Percentiles rank a stretch among this genome's conserved stretches.
Evolutionary conservation across 2,329 filamentous ascomycete species (phyloP).

Genomic region (Malbranchea zuffiana): DNA sequence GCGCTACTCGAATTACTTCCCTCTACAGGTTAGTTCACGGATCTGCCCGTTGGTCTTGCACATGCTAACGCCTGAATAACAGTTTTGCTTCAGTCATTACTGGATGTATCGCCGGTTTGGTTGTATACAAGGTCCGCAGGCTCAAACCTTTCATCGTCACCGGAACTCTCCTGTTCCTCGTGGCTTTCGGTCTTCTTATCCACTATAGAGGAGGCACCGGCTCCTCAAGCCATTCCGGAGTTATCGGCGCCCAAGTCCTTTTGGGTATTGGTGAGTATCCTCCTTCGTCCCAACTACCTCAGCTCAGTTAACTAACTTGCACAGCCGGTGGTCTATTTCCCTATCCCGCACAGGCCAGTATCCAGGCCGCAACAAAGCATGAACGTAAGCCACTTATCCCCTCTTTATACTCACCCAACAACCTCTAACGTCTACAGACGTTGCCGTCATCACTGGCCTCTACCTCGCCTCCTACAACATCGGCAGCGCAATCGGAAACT

Average conservation of each 20-base stretch:
- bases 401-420: constrained; percentile 4
- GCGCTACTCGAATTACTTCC: constrained; percentile 49
- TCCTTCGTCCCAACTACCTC: not conserved
- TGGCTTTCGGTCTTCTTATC: constrained; percentile 56
- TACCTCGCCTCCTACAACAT: constrained; percentile 55
- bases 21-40: constrained; percentile 40
- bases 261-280: constrained; percentile 43
- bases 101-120: constrained; percentile 45
- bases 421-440: constrained; percentile 25
- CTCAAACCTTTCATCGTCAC: constrained; percentile 54
- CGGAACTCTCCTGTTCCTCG: constrained; percentile 50
- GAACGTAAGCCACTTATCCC: constrained; percentile 26
- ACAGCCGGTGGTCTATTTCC: constrained; percentile 50
- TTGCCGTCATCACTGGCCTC: constrained; percentile 54
- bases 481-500: constrained; percentile 49
- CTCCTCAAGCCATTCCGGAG: constrained; percentile 39
- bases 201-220: constrained; percentile 47
- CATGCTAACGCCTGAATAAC: not conserved
- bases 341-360: constrained; percentile 41
- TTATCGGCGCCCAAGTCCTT: constrained; percentile 53
- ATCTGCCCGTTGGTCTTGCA: not conserved
- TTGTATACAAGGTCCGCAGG: constrained; percentile 48
- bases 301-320: constrained; percentile 1
- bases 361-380: constrained; percentile 42
- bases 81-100: constrained; percentile 46